These are phyloP conservation scores for Monosporozyma siamensis DNA, from an alignment of 805 yeast species.

Conservation along the genomic window DNA sequence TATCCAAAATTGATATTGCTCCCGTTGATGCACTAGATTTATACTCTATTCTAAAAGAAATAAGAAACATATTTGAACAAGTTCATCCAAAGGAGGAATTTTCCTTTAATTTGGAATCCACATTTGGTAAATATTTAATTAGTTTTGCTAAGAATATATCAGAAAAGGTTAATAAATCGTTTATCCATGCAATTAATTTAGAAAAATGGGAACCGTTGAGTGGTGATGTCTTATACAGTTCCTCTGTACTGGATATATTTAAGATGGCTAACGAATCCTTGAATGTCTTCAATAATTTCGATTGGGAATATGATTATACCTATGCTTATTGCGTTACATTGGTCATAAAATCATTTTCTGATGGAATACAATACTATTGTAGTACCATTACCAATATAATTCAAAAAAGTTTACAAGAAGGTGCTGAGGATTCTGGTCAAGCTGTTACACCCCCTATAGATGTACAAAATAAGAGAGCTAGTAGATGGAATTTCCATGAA, in stretches of 20 bases:
- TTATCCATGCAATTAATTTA: conserved; percentile 44
- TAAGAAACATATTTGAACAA: conserved; percentile 44
- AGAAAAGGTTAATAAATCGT: conserved; percentile 37
- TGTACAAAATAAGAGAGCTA: neutral
- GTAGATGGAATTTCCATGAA: conserved; percentile 30
- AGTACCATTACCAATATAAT: conserved; percentile 30
- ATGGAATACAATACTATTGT: conserved; percentile 47
- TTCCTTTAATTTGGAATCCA: conserved; percentile 45
- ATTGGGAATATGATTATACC: conserved; percentile 61
- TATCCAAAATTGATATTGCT: conserved; percentile 28
- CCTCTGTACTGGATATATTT: conserved; percentile 61
- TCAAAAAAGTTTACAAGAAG: conserved; percentile 32
- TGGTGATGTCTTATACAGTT: conserved; percentile 37
- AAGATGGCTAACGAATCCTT: conserved; percentile 51
- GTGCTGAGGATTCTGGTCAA: conserved; percentile 2
- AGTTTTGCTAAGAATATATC: conserved; percentile 38
- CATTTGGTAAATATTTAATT: conserved; percentile 41
- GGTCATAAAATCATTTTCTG: conserved; percentile 54
- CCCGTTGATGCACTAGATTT: conserved; percentile 51
- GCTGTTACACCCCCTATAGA: neutral
- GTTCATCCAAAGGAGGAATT: conserved; percentile 37
- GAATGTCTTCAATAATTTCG: conserved; percentile 45
- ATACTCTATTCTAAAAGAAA: conserved; percentile 43
- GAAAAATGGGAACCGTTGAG: conserved; percentile 53
- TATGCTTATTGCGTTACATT: conserved; percentile 51